Base-by-base conservation (phyloP, 2,329 filamentous ascomycete genomes). In the Gnomoniopsis smithogilvyi region DNA sequence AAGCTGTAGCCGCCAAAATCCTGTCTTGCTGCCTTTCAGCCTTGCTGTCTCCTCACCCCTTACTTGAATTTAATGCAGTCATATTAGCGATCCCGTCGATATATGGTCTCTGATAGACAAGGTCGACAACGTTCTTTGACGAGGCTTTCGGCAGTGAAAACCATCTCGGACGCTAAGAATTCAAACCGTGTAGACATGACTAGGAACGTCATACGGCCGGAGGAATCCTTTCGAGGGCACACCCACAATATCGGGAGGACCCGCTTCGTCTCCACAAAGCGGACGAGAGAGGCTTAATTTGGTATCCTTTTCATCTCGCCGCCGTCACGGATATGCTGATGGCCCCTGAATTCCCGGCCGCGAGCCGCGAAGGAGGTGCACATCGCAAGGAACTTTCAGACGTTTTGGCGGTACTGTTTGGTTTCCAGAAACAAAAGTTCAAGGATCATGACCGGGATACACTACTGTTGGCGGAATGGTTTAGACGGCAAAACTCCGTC, bases 281-380 rank as follows among this genome's bases (percentile, higher is more conserved):
- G 33, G 17, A 26, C 3, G 17, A n/a, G 12, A 15, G 11, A 22
- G 26, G 24, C 48, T 51, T 47, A 19, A 57, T 22, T 38, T 34
- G 19, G 24, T 12, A 48, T 47, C 54, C 54, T 26, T 57, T 34
- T 51, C 54, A 58, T 58, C 26, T 58, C 56, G 43, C 34, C 48
- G 50, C 12, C 51, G 43, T 45, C 45, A 19, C 26, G 38, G 34
- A 33, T 41, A 30, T 54, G 56, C 50, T 58, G 56, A 43, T 53
- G 56, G 51, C 56, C 33, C 43, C 30, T 11, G 21, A 54, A 43
- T 34, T 24, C 51, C 56, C 50, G 45, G 34, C n/a, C 19, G 19
- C 34, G 14, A n/a, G 21, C 54, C 24, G 22, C 21, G 24, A 52
- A 26, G 50, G 10, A 52, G 34, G 15, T 21, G 17, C 24, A 26